Percentiles rank a stretch among this genome's conserved stretches.
These are phyloP conservation scores for Exophiala mesophila DNA, from an alignment of 2,329 filamentous ascomycete species.

Conservation along the genomic window DNA sequence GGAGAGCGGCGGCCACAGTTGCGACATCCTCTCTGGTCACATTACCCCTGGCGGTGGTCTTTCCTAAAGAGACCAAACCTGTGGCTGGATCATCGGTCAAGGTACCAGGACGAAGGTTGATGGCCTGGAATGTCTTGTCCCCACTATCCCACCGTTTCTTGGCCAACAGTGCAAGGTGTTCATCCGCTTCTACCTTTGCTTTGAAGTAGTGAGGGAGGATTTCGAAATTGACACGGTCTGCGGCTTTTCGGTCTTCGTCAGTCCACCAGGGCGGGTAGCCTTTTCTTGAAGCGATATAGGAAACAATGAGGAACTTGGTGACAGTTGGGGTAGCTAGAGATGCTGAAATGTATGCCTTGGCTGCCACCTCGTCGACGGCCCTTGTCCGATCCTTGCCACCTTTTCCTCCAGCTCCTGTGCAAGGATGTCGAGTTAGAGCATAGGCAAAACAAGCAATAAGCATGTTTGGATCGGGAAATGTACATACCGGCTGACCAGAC, in stretches of 20 bases:
- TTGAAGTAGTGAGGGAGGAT: slow-evolving; percentile 48
- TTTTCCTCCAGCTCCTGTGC: slow-evolving; percentile 52
- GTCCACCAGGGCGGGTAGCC: slow-evolving; percentile 48
- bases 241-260: slow-evolving; percentile 42
- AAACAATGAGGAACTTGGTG: slow-evolving; percentile 53
- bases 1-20: slow-evolving; percentile 44
- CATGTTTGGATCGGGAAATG: no score
- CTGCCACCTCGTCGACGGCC: slow-evolving; percentile 52
- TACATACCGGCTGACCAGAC: slow-evolving; percentile 44
- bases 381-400: slow-evolving; percentile 47
- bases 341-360: slow-evolving; percentile 50
- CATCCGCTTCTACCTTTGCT: slow-evolving; percentile 53
- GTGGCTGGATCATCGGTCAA: slow-evolving; percentile 46
- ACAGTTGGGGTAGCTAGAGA: slow-evolving; percentile 42
- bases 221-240: slow-evolving; percentile 46
- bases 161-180: slow-evolving; percentile 47
- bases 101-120: slow-evolving; percentile 48
- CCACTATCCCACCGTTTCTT: slow-evolving; percentile 28
- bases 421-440: not conserved
- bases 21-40: slow-evolving; percentile 50
- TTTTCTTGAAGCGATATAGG: slow-evolving; percentile 48
- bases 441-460: not conserved
- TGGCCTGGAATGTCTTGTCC: slow-evolving; percentile 42
- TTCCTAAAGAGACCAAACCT: slow-evolving; percentile 46
- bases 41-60: slow-evolving; percentile 37